Percentiles rank a stretch among this genome's conserved stretches.
Conservation (phyloP, 2,329 filamentous ascomycete species). For the Ilyonectria sp. region DNA sequence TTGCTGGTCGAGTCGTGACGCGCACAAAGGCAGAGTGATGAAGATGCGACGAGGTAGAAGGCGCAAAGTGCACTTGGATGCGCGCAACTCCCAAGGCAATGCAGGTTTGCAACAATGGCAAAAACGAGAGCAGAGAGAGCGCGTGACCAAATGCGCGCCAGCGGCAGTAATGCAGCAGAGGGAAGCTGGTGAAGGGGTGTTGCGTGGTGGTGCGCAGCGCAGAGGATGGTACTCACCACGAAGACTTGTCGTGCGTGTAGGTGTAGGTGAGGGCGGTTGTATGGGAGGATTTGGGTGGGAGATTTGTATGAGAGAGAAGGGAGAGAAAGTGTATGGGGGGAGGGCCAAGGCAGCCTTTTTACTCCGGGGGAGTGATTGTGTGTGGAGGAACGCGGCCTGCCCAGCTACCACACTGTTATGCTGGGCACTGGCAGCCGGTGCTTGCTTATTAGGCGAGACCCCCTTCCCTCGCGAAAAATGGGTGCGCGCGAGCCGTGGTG, state of each 20-base stretch:
- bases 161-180: conserved; percentile 51
- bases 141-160: conserved; percentile 29
- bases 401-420: conserved; percentile 50
- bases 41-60: conserved; percentile 35
- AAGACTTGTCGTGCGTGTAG: conserved; percentile 57
- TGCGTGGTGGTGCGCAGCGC: conserved; percentile 47
- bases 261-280: conserved; percentile 61
- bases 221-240: conserved; percentile 66
- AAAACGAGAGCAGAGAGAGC: conserved; percentile 39
- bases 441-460: conserved; percentile 48
- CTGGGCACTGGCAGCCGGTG: conserved; percentile 45
- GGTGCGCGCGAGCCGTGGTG: conserved; percentile 45
- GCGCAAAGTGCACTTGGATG: conserved; percentile 39
- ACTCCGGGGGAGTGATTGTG: conserved; percentile 76
- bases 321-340: conserved; percentile 69
- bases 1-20: conserved; percentile 29
- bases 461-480: conserved; percentile 47
- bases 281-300: conserved; percentile 69
- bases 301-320: conserved; percentile 75
- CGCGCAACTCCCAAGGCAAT: conserved; percentile 40
- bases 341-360: conserved; percentile 72
- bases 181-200: conserved; percentile 54
- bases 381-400: conserved; percentile 53
- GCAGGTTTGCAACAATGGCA: conserved; percentile 33
- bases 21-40: conserved; percentile 33